These are phyloP conservation scores for Ulota crispa DNA, from an alignment of 225 moss, liverwort and hornwort genomes.

Conservation along the genomic window DNA sequence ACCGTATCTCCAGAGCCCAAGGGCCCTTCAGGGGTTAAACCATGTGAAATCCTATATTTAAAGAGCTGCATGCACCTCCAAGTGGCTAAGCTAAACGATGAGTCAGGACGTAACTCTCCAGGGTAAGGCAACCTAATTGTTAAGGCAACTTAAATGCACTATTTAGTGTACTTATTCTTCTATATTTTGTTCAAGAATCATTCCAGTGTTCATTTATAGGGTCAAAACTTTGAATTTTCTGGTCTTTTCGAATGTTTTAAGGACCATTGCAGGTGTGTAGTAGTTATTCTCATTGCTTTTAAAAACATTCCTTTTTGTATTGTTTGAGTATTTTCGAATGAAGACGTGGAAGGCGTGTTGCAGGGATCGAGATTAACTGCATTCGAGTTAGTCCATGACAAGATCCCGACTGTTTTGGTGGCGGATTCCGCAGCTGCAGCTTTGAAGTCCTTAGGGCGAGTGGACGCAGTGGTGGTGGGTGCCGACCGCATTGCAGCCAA, in stretches of 20 bases:
- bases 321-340: background rate
- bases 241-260: background rate
- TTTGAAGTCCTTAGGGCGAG: slow-evolving; percentile 60
- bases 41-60: no score
- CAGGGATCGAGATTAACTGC: slow-evolving; percentile 86
- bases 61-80: no score
- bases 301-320: no score
- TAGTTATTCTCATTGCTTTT: background rate
- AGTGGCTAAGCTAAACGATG: no score
- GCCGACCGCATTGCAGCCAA: slow-evolving; percentile 88
- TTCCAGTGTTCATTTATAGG: background rate
- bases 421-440: slow-evolving; percentile 89
- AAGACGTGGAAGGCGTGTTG: background rate
- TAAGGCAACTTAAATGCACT: no score
- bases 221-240: background rate
- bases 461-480: slow-evolving; percentile 91
- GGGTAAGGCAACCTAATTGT: no score
- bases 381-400: slow-evolving; percentile 83
- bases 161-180: background rate
- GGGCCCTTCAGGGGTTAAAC: no score
- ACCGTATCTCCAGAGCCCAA: no score
- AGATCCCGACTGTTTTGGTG: slow-evolving; percentile 77
- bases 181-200: background rate
- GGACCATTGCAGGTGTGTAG: background rate
- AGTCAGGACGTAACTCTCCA: no score